Base-by-base conservation (phyloP, 139 green algal species). In the Dunaliella sp. region DNA sequence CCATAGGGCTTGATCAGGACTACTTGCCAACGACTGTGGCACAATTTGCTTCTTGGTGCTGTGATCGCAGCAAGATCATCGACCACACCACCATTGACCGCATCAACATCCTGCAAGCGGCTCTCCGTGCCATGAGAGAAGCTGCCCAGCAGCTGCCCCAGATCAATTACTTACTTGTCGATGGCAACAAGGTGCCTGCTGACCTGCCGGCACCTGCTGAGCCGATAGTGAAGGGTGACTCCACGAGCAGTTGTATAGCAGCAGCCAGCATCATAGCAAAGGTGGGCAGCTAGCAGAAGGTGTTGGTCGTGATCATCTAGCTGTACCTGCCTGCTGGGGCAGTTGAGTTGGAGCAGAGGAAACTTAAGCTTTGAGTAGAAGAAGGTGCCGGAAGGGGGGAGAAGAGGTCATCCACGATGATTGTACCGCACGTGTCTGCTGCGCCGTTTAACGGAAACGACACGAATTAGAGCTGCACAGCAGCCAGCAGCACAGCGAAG, bases 231-330 rank as follows among this genome's bases (percentile, higher is more conserved):
- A 94, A 96, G 87, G 97, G 97, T 0, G 97, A 99, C 88, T 91
- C 72, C 57, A 94, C 87, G 1, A 91, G 77, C 59, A 86, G 86
- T 26, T 94, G 88, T 82, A 99, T 99, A 73, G 96, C 97, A 1
- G 96, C 96, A 2, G 97, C 97, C 3, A 95, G 89, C 74, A 92
- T 98, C 35, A 91, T 99, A 24, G 97, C 97, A 22, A 99, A 99
- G 92, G 97, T 95, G 34, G 31, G 84, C 37, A 73, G 1, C 35
- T 37, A 3, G 72, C 35, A 65, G 78, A n/a, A n/a, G n/a, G n/a
- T n/a, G n/a, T n/a, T n/a, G n/a, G n/a, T n/a, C n/a, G n/a, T n/a
- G n/a, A n/a, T n/a, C n/a, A n/a, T n/a, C n/a, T n/a, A n/a, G n/a
- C n/a, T n/a, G n/a, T n/a, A n/a, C n/a, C n/a, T n/a, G n/a, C n/a